Percentiles rank a stretch among this genome's conserved stretches.
Evolutionary conservation across 2,329 filamentous ascomycete species (phyloP).

Genomic region (Diaporthe sp.): DNA sequence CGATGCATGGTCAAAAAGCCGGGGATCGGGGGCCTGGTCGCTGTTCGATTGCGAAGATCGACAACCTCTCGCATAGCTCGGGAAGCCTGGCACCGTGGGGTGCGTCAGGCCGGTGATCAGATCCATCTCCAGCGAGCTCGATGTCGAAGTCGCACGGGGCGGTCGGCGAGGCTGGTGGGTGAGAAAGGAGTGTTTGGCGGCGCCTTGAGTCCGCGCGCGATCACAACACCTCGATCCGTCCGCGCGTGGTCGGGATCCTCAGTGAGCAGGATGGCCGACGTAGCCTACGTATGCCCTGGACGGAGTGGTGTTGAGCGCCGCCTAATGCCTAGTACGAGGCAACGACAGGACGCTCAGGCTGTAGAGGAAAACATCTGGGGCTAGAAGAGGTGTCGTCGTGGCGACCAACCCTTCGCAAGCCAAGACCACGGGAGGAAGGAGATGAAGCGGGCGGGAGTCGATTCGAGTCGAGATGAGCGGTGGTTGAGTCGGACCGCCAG

Average conservation of each 20-base stretch:
- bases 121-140: conserved; percentile 34
- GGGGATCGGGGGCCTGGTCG: conserved; percentile 24
- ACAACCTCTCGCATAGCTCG: conserved; percentile 34
- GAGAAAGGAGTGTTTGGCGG: conserved; percentile 20
- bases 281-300: not conserved
- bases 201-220: not conserved
- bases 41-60: conserved; percentile 8
- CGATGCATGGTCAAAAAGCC: conserved; percentile 32
- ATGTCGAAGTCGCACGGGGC: conserved; percentile 6
- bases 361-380: conserved; percentile 34
- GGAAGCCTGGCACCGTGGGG: conserved; percentile 29
- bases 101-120: conserved; percentile 39
- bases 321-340: conserved; percentile 31
- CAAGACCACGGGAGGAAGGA: conserved; percentile 29
- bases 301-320: conserved; percentile 25
- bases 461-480: conserved; percentile 6
- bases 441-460: not conserved
- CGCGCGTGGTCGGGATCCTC: not conserved
- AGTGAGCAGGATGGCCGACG: not conserved
- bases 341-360: conserved; percentile 30
- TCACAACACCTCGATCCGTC: conserved; percentile 10
- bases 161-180: conserved; percentile 16
- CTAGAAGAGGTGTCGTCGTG: conserved; percentile 31
- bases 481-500: conserved; percentile 33
- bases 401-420: conserved; percentile 34